Evolutionary conservation across 177 flowering plant genomes (phyloP).

Genomic region (Tripterygium wilfordii): DNA sequence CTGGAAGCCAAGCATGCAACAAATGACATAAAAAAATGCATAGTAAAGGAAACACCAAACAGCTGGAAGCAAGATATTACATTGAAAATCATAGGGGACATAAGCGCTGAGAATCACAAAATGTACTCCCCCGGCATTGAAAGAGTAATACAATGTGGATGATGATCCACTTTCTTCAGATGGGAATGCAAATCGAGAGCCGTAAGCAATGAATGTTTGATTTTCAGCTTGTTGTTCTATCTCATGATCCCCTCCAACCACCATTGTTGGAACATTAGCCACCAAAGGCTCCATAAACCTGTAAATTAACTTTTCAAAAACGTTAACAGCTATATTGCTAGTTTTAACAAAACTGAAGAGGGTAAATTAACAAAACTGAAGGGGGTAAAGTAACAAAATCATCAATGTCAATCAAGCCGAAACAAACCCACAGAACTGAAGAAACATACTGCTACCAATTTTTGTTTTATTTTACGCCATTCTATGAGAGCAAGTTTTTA

Average conservation of each 20-base stretch:
- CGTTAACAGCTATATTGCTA: no score
- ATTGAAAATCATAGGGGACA: conserved; percentile 45
- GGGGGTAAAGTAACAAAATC: no score
- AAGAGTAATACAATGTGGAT: conserved; percentile 84
- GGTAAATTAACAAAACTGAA: no score
- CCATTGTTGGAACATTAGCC: conserved; percentile 93
- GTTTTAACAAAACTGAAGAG: no score
- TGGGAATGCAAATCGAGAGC: conserved; percentile 88
- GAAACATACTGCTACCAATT: no score
- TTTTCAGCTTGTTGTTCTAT: conserved; percentile 66
- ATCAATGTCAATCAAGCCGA: no score
- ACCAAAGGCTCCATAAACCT: conserved; percentile 84
- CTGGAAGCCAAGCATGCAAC: neutral
- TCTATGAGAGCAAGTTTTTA: no score
- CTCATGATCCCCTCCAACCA: conserved; percentile 93
- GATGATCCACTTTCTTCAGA: conserved; percentile 67
- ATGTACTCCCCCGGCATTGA: conserved; percentile 88
- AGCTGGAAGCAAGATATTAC: conserved; percentile 20
- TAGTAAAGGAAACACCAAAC: neutral
- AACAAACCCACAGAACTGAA: no score
- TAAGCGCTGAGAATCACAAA: conserved; percentile 85
- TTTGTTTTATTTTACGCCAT: no score
- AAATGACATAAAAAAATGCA: neutral
- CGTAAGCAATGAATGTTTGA: conserved; percentile 64
- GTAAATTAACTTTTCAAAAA: conserved; percentile 4